Conservation (phyloP, 306 rosid genomes). For the Vicia faba region DNA sequence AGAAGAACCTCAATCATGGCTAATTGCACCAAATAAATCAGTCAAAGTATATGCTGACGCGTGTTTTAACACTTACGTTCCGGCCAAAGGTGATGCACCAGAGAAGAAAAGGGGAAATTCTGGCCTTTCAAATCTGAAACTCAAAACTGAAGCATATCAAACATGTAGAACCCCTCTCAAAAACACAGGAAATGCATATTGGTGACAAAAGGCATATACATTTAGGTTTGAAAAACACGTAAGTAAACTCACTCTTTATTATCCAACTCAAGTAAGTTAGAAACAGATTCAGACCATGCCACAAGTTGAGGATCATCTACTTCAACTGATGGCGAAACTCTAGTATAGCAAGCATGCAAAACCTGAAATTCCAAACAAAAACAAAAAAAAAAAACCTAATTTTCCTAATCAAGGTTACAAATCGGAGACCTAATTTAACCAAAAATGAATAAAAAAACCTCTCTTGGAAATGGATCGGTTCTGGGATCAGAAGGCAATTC, state of each 20-base stretch:
- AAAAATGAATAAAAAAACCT: constrained; percentile 30
- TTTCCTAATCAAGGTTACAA: neutral
- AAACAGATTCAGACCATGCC: constrained; percentile 74
- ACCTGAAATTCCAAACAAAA: constrained; percentile 50
- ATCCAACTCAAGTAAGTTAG: constrained; percentile 82
- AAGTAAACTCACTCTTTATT: constrained; percentile 61
- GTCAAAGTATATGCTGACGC: constrained; percentile 21
- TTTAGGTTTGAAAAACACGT: too few species aligned
- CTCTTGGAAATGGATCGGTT: constrained; percentile 70
- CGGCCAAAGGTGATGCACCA: constrained; percentile 78
- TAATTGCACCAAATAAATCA: constrained; percentile 26
- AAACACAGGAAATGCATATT: neutral
- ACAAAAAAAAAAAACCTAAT: neutral
- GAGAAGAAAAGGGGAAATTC: constrained; percentile 82
- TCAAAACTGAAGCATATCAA: constrained; percentile 22
- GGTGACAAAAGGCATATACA: too few species aligned
- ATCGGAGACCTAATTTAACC: neutral
- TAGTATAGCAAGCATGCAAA: constrained; percentile 83
- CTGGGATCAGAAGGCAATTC: constrained; percentile 79
- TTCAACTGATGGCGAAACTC: constrained; percentile 68
- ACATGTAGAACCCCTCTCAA: too few species aligned
- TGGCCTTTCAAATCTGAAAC: constrained; percentile 83
- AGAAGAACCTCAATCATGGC: constrained; percentile 30
- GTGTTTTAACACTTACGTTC: constrained; percentile 67
- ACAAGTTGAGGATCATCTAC: constrained; percentile 91